phyloP scores from a whole-genome alignment of 2,329 filamentous ascomycete genomes.

The Calonectria hawksworthii region DNA sequence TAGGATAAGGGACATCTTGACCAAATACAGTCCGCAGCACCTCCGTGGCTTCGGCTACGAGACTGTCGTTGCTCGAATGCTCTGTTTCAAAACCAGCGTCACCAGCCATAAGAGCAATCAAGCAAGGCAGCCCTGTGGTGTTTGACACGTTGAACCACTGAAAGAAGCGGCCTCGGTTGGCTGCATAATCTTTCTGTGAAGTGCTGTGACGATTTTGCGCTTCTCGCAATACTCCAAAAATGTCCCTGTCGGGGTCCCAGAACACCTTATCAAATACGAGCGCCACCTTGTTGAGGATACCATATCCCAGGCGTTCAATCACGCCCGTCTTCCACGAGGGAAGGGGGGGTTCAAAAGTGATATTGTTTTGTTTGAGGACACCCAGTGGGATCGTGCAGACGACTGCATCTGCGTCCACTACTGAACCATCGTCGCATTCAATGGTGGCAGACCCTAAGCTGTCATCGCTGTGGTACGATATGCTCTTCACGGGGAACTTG shows the following conservation, averaged over 20 bases:
- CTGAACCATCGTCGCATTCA: conserved; percentile 82
- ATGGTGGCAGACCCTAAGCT: conserved; percentile 68
- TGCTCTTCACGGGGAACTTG: conserved; percentile 78
- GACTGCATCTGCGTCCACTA: conserved; percentile 88
- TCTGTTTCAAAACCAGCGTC: conserved; percentile 94
- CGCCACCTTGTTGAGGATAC: conserved; percentile 94
- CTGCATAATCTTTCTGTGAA: conserved; percentile 82
- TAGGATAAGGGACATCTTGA: conserved; percentile 78
- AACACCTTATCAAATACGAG: conserved; percentile 91
- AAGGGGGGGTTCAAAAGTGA: conserved; percentile 92
- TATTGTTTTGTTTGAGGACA: conserved; percentile 85
- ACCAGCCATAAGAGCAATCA: conserved; percentile 95
- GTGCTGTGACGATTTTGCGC: conserved; percentile 78
- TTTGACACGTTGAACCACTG: conserved; percentile 97
- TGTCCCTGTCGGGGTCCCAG: conserved; percentile 91
- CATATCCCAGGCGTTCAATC: conserved; percentile 89
- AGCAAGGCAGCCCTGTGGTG: conserved; percentile 87
- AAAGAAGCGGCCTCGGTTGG: conserved; percentile 90
- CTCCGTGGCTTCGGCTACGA: conserved; percentile 84
- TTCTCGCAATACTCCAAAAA: conserved; percentile 91
- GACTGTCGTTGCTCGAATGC: conserved; percentile 77
- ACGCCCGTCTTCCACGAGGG: conserved; percentile 87
- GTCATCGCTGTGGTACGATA: conserved; percentile 72
- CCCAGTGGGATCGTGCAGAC: conserved; percentile 92
- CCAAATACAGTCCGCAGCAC: conserved; percentile 85